Percentiles rank a stretch among this genome's conserved stretches.
Conservation (phyloP, 495 filamentous ascomycete species). For the Penicillium antarcticum region DNA sequence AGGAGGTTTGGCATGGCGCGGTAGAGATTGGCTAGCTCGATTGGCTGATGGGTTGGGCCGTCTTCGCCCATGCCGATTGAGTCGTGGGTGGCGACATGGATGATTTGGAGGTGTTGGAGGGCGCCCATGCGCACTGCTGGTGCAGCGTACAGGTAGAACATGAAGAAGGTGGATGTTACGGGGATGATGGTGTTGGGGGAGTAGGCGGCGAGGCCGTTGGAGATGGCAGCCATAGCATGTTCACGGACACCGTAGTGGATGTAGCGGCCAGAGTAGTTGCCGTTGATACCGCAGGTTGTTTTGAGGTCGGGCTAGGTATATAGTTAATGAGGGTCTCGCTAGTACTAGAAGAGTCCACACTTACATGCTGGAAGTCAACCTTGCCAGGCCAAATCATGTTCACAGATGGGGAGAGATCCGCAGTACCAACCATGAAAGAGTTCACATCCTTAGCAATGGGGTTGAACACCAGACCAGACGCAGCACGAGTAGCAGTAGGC, state of each 20-base stretch:
- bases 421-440: conserved; percentile 57
- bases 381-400: conserved; percentile 56
- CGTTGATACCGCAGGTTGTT: conserved; percentile 44
- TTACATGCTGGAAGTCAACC: conserved; percentile 52
- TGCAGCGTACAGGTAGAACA: conserved; percentile 61
- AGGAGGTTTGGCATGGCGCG: conserved; percentile 59
- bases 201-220: conserved; percentile 54
- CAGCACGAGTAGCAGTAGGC: conserved; percentile 47
- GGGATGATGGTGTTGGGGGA: conserved; percentile 49
- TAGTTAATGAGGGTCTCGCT: background rate
- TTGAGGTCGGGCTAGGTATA: conserved; percentile 35
- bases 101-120: conserved; percentile 51
- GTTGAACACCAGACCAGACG: conserved; percentile 49
- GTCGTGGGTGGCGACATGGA: conserved; percentile 61
- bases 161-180: conserved; percentile 54
- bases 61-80: conserved; percentile 58
- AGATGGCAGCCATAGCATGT: conserved; percentile 51
- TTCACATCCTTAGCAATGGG: conserved; percentile 43
- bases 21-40: conserved; percentile 54
- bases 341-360: background rate
- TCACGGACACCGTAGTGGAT: conserved; percentile 54
- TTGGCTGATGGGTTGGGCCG: conserved; percentile 60
- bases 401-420: conserved; percentile 56
- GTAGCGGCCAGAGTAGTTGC: conserved; percentile 50
- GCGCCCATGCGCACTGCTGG: conserved; percentile 60